Evolutionary conservation across 495 filamentous ascomycete genomes (phyloP).

Genomic region (Xylaria scruposa): DNA sequence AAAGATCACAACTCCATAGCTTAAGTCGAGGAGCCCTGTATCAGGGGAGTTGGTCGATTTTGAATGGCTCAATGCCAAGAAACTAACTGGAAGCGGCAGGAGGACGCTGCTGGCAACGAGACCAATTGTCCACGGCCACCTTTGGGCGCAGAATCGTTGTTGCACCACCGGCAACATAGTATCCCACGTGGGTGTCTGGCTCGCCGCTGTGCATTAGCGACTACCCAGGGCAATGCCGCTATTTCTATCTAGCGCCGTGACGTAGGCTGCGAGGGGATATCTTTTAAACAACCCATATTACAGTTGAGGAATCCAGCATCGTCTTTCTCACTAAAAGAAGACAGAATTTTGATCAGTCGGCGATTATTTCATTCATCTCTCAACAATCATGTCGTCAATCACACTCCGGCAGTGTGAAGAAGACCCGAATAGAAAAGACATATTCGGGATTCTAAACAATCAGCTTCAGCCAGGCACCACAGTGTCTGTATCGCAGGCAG

Average conservation of each 20-base stretch:
- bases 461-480: conserved; percentile 23
- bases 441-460: conserved; percentile 40
- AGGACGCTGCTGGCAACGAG: background rate
- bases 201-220: background rate
- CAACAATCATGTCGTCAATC: conserved; percentile 5
- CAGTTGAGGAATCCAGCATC: background rate
- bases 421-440: conserved; percentile 20
- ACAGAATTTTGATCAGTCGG: background rate
- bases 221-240: background rate
- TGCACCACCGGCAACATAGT: background rate
- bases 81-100: conserved; percentile 18
- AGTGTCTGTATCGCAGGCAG: conserved; percentile 26
- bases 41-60: background rate
- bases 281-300: background rate
- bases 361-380: background rate
- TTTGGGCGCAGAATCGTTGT: background rate
- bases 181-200: conserved; percentile 14
- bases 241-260: conserved; percentile 5
- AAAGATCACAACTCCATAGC: background rate
- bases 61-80: conserved; percentile 1
- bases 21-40: background rate
- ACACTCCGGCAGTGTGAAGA: conserved; percentile 8
- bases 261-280: conserved; percentile 18
- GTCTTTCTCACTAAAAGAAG: background rate
- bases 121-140: background rate